Base-by-base conservation (phyloP, 768 basidiomycete species). In the Lentinula lateritia region DNA sequence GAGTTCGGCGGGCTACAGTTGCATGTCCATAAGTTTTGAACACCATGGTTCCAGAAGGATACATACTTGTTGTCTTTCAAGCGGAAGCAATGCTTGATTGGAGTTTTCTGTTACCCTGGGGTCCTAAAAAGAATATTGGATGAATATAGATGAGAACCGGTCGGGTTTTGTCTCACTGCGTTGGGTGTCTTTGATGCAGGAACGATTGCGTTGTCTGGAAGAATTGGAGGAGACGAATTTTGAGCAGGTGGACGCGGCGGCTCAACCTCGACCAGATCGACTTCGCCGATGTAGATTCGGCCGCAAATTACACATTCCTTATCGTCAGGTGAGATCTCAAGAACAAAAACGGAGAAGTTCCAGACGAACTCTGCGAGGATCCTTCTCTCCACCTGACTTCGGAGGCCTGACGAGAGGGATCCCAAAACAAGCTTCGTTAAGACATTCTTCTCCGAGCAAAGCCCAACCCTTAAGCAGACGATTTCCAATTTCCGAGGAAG, bases 361-460 rank as follows among this genome's bases (percentile, higher is more conserved):
- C 43, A 28, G 36, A 46, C n/a, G 13, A 50, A 88, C 91, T 81
- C 88, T 92, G 63, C 81, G 77, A 18, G 84, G 84, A 73, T 89
- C 83, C 66, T 83, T 84, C 62, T 78, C 82, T 16, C 79, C 79
- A 5, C 83, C 82, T 15, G 76, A 65, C 70, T 83, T 89, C 18
- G 91, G 90, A 42, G 88, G 88, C 54, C 92, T 78, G 62, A 94
- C 88, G 13, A 95, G 83, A n/a, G 93, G 93, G 6, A 93, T 78
- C 12, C 92, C 92, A 72, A 85, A 88, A 68, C 93, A 95, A 23
- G 74, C 70, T 4, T 69, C 65, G 66, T 83, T 88, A 0, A 85
- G 83, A 68, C 93, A 95, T 73, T 93, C 91, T 41, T 94, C 91
- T 23, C 81, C 90, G n/a, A 95, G 78, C 89, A 95, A 91, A 0